Evolutionary conservation across 805 yeast species (phyloP).

Genomic region (Candida taoyuanica): DNA sequence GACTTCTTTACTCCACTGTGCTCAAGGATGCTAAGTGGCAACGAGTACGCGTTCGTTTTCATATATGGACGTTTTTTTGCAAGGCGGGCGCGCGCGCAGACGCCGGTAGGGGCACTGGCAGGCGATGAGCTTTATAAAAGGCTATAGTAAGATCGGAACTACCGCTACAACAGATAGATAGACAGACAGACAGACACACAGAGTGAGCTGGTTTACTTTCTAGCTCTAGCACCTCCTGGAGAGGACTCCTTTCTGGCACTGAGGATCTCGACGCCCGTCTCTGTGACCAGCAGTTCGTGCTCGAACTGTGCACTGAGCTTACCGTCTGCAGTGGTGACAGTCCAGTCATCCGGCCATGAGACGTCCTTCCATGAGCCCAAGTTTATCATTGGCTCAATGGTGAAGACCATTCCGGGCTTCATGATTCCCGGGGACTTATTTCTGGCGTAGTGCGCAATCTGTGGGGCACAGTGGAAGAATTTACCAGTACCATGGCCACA

Average conservation of each 20-base stretch:
- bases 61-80: slow-evolving; percentile 4
- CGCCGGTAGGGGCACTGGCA: no score
- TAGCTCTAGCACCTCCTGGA: slow-evolving; percentile 82
- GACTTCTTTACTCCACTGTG: neutral
- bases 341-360: slow-evolving; percentile 98
- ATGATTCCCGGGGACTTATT: slow-evolving; percentile 92
- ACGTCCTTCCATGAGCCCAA: slow-evolving; percentile 76
- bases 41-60: slow-evolving; percentile 3
- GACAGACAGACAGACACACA: no score
- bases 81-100: no score
- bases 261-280: slow-evolving; percentile 85
- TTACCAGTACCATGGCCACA: slow-evolving; percentile 92
- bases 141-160: no score
- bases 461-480: slow-evolving; percentile 88
- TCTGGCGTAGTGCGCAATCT: slow-evolving; percentile 88
- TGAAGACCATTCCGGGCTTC: slow-evolving; percentile 94
- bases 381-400: slow-evolving; percentile 96
- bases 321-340: slow-evolving; percentile 88
- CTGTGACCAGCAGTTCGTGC: slow-evolving; percentile 89
- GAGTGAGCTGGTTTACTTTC: slow-evolving; percentile 37
- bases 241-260: slow-evolving; percentile 75
- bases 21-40: no score
- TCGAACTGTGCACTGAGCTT: slow-evolving; percentile 90
- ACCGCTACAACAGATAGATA: no score
- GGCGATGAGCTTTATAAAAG: no score